Evolutionary conservation across 805 yeast species (phyloP), one percentile per base, ranked within the genome.

Genomic region (Yarrowia osloensis): DNA sequence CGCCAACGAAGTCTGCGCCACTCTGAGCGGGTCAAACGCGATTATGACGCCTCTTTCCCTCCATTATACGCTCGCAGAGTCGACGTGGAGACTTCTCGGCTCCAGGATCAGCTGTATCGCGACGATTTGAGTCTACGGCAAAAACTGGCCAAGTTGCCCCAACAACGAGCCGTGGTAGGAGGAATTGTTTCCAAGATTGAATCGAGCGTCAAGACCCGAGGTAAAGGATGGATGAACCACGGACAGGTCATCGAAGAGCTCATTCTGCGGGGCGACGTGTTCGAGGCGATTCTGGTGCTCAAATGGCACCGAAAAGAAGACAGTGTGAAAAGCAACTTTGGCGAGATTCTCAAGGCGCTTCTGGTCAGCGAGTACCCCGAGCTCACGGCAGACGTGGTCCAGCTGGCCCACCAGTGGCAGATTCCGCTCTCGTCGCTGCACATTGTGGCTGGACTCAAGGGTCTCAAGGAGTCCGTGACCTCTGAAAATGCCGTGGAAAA

Each of bases 161-260:
- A 44, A 17, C 66, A 61, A 33, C 12, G 54, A 15, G 17, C 54
- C 2, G 63, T 57, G 13, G 35, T 57, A 1, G 63, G 63, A 8
- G 63, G 63, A 1, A 40, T 57, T 15, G 19, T 57, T 7, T 13
- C 1, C 17, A 40, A 40, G 28, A 57, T 57, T 8, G 63, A 57
- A 5, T 28, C 37, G 4, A n/a, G 35, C 11, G 63, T 57, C 12
- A 57, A 39, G 13, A 57, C 63, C 9, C 47, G 63, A 19, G 63
- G 63, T n/a, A 57, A 39, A 11, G 63, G 63, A 1, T 39, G 49
- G 39, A 57, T 57, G 63, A 39, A 39, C 21, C 49, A 57, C n/a
- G 63, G 63, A 1, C 63, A 57, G 28, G 52, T 61, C 11, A 13
- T 61, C 4, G 54, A 31, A 26, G 54, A 61, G 39, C 42, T 61